A percentile compares a stretch with the other conserved stretches of the same genome.
Evolutionary conservation across 1,284 basidiomycete genomes (phyloP).

Genomic region (Caloboletus firmus): DNA sequence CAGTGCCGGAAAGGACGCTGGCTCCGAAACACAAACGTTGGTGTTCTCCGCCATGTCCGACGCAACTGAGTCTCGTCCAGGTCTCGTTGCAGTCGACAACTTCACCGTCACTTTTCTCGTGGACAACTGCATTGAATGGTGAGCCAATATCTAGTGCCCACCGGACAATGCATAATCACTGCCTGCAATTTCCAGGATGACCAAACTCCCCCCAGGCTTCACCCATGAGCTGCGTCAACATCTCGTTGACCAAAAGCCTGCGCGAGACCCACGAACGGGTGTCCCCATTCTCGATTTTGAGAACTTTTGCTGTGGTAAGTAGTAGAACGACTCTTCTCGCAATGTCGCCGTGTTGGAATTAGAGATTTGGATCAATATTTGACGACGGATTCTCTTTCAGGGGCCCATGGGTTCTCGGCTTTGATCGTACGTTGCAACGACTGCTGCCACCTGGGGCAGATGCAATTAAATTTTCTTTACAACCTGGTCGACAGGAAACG

Average conservation of each 20-base stretch:
- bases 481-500: constrained; percentile 48
- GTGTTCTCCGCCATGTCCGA: constrained; percentile 10
- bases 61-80: constrained; percentile 14
- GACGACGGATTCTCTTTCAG: constrained; percentile 35
- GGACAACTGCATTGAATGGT: constrained; percentile 81
- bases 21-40: not conserved
- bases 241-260: constrained; percentile 49
- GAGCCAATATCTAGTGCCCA: constrained; percentile 8
- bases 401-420: constrained; percentile 80
- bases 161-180: not conserved
- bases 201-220: constrained; percentile 75
- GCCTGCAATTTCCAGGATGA: constrained; percentile 54
- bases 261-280: constrained; percentile 53
- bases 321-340: constrained; percentile 3
- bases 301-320: constrained; percentile 71
- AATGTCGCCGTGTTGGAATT: not conserved
- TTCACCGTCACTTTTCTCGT: constrained; percentile 68
- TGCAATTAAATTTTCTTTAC: not conserved
- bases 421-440: constrained; percentile 55
- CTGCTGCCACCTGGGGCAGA: no score
- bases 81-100: constrained; percentile 43
- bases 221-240: constrained; percentile 69
- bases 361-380: not conserved
- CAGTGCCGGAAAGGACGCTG: not conserved
- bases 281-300: constrained; percentile 72